Conservation (phyloP, 176 grass and related monocot species). For the Triticum urartu region DNA sequence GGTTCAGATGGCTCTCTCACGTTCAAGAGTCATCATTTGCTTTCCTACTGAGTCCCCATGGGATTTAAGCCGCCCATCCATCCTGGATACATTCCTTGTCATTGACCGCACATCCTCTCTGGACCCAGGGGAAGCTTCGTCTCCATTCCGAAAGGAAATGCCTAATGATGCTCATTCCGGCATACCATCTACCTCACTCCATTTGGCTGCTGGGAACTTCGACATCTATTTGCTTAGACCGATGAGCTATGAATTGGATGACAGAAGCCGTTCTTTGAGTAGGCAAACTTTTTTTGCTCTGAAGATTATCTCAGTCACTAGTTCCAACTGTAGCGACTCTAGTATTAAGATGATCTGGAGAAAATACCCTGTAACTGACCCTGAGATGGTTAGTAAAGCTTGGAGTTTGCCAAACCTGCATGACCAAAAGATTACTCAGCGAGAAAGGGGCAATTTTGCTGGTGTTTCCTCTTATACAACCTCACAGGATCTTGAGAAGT, state of each 20-base stretch:
- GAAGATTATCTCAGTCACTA: slow-evolving; percentile 76
- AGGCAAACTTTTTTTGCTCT: slow-evolving; percentile 52
- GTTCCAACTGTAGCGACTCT: slow-evolving; percentile 35
- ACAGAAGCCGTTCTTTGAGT: slow-evolving; percentile 29
- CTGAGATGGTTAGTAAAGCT: slow-evolving; percentile 59
- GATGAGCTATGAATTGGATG: slow-evolving; percentile 19
- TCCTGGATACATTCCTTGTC: slow-evolving; percentile 73
- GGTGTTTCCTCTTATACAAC: slow-evolving; percentile 67
- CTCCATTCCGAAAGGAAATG: slow-evolving; percentile 34
- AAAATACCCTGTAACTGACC: slow-evolving; percentile 45
- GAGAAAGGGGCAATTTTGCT: slow-evolving; percentile 49
- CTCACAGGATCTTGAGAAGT: slow-evolving; percentile 61
- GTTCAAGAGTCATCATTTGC: slow-evolving; percentile 65
- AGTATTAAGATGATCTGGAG: slow-evolving; percentile 62
- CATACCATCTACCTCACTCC: slow-evolving; percentile 56
- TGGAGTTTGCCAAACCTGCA: slow-evolving; percentile 80
- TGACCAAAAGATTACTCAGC: slow-evolving; percentile 48
- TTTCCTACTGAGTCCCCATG: slow-evolving; percentile 60
- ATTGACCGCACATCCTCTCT: slow-evolving; percentile 59
- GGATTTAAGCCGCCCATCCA: slow-evolving; percentile 54
- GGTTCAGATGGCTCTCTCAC: slow-evolving; percentile 55
- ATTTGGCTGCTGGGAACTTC: slow-evolving; percentile 61
- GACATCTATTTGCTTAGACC: slow-evolving; percentile 76
- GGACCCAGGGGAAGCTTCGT: slow-evolving; percentile 35
- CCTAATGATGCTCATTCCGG: slow-evolving; percentile 31